Base-by-base conservation (phyloP, 768 basidiomycete genomes). In the Floccularia luteovirens region DNA sequence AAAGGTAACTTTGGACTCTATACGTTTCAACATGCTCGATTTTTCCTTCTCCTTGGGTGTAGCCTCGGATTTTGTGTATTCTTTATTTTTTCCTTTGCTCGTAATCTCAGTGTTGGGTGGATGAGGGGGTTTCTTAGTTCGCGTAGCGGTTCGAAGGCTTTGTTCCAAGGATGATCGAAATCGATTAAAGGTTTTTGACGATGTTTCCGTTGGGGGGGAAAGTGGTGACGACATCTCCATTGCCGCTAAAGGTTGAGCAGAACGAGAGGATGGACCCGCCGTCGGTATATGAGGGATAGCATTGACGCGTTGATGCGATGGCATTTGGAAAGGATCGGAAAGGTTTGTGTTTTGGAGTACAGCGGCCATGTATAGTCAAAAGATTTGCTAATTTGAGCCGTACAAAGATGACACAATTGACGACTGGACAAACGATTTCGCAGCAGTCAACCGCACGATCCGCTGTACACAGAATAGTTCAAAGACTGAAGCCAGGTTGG, bases 101-200 rank as follows among this genome's bases (percentile, higher is more conserved):
- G 69, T 66, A 48, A 67, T 64, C 31, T 75, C 67, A 47, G 70
- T 70, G 25, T 52, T 48, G 22, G 57, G 49, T 1, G 57, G 55
- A 36, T 56, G 49, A 1, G 64, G 50, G 5, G 58, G 34, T 48
- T 70, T 71, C 61, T 65, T 76, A 24, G 78, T 74, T 39, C 77
- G 69, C 8, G 79, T 79, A 38, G 79, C 79, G 10, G 73, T 71
- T 36, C 79, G 74, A 27, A 86, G 47, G 49, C 74, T 78, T 47
- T 83, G 77, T 50, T 82, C 82, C 17, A 87, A 59, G 4, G 80
- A 75, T 2, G 80, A 75, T 41, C 78, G 76, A 42, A 86, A 59
- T 30, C 80, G 75, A 51, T 72, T 73, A 53, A 86, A 77, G 4
- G 79, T 66, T 50, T 67, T 77, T 28, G 72, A 65, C 0, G 63